Evolutionary conservation across 225 moss, liverwort and hornwort genomes (phyloP), one percentile per base, ranked within the genome.

Genomic region (Bryoerythrophyllum caledonicum): DNA sequence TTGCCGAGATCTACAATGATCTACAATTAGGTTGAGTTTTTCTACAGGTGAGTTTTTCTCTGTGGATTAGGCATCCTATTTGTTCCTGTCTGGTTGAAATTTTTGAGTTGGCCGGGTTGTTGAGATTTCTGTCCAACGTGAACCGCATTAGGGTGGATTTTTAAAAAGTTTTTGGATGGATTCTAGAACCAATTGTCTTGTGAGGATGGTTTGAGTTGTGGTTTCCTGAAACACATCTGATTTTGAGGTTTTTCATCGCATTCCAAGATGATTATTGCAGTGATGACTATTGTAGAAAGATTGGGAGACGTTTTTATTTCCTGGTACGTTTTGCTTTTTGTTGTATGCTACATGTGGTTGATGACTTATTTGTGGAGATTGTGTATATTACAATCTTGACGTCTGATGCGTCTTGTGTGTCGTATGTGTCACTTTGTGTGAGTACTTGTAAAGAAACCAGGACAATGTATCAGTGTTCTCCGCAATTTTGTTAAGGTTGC

Each of bases 231-330:
- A 65, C 2, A 14, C 38, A n/a, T 52, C n/a, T 25, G 38, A 72
- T 64, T 52, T 14, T 76, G 62, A 60, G 65, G 4, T 17, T 70
- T 76, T 27, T 6, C 55, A 61, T 53, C 6, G 12, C 19, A 2
- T 78, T 80, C 30, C 60, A 97, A 93, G 97, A 94, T 97, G 85
- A 94, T 97, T 38, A 84, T 97, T 65, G 91, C 94, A 60, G 25
- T 90, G 25, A 73, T 93, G 58, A 97, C 82, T 23, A 88, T 91
- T 60, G 12, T 88, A 57, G 97, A 97, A 82, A 90, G 90, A 79
- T 61, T 97, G 73, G 94, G 83, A 76, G 97, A 94, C 79, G 77
- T 90, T 28, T 56, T 94, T 1, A 77, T 97, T 79, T 93, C 91
- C 34, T 97, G 94, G 97, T 97, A 80, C 10, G 75, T 10, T 24